A percentile compares a stretch with the other conserved stretches of the same genome.
Conservation (phyloP, 2,329 filamentous ascomycete genomes). For the Aspergillus niger region DNA sequence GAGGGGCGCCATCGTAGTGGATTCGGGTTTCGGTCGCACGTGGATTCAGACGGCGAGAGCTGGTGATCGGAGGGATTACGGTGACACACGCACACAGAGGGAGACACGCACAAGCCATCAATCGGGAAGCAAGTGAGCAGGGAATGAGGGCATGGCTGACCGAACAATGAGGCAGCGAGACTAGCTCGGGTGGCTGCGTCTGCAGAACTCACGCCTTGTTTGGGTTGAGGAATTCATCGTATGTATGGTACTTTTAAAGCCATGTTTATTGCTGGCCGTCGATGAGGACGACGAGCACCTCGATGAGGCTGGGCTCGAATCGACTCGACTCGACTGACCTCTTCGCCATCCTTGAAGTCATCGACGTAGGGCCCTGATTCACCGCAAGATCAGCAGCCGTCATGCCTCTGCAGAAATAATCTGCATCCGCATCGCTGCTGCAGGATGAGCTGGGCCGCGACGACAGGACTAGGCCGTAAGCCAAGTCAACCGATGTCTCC, state of each 20-base stretch:
- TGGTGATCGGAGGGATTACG: conserved; percentile 16
- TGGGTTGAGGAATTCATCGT: not conserved
- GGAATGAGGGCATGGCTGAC: not conserved
- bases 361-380: not conserved
- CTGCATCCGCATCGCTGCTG: not conserved
- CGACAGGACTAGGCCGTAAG: not conserved
- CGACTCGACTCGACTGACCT: not conserved
- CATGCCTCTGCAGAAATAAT: conserved; percentile 1
- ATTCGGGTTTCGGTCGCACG: conserved; percentile 25
- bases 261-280: not conserved
- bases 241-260: conserved; percentile 2
- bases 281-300: not conserved
- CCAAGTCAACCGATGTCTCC: not conserved
- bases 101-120: not conserved
- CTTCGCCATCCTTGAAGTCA: not conserved
- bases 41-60: conserved; percentile 33
- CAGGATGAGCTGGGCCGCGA: conserved; percentile 3
- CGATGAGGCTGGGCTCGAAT: not conserved
- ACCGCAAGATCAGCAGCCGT: conserved; percentile 3
- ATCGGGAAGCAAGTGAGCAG: not conserved
- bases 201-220: conserved; percentile 6
- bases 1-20: conserved; percentile 30
- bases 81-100: not conserved
- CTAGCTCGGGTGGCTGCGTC: conserved; percentile 12
- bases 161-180: conserved; percentile 8